Conservation (phyloP, 2,329 filamentous ascomycete genomes). For the Cadophora luteo-olivacea region DNA sequence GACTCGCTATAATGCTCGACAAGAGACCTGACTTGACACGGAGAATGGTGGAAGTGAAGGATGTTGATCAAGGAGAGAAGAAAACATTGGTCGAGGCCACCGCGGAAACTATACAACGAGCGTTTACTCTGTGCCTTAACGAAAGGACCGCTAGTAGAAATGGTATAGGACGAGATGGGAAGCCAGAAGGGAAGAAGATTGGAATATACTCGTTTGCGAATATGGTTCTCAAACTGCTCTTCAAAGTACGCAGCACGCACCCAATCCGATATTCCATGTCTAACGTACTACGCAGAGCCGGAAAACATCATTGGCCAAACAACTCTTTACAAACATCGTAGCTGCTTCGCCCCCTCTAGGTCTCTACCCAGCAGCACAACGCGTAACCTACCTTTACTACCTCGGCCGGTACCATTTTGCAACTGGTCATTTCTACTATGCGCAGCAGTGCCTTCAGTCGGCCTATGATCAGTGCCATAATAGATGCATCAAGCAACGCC, state of each 20-base stretch:
- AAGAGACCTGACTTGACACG: constrained; percentile 79
- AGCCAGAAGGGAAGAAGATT: constrained; percentile 82
- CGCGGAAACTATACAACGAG: constrained; percentile 87
- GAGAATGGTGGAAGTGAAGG: constrained; percentile 57
- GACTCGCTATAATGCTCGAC: constrained; percentile 84
- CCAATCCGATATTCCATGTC: constrained; percentile 3
- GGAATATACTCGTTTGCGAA: constrained; percentile 95
- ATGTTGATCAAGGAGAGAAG: constrained; percentile 68
- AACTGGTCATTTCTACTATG: constrained; percentile 81
- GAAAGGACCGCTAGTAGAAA: constrained; percentile 73
- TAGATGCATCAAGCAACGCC: constrained; percentile 77
- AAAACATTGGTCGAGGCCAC: constrained; percentile 85
- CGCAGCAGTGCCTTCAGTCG: constrained; percentile 75
- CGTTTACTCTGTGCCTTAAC: constrained; percentile 88
- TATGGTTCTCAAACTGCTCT: constrained; percentile 85
- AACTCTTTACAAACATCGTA: constrained; percentile 88
- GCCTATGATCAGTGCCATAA: constrained; percentile 81
- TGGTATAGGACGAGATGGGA: constrained; percentile 58
- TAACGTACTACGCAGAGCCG: constrained; percentile 61
- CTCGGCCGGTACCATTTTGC: constrained; percentile 89
- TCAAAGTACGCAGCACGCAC: constrained; percentile 64
- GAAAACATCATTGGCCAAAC: constrained; percentile 82
- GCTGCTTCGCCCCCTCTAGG: constrained; percentile 81
- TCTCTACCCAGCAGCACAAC: constrained; percentile 83
- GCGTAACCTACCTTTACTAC: constrained; percentile 94